phyloP scores from a whole-genome alignment of 768 basidiomycete species.

The Trametes cingulata region DNA sequence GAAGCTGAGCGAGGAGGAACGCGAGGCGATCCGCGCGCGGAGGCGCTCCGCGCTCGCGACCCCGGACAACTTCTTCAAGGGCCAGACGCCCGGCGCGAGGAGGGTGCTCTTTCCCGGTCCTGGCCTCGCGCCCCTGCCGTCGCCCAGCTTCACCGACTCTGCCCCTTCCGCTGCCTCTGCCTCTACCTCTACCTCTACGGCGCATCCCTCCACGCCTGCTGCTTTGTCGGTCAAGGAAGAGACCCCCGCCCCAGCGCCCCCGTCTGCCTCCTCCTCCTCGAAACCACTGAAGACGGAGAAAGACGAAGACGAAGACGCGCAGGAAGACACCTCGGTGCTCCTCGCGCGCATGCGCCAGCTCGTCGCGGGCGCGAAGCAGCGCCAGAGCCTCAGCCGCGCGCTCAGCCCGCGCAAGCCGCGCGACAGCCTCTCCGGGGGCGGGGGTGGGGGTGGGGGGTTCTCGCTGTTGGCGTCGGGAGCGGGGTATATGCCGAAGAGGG shows the following conservation, averaged over 20 bases:
- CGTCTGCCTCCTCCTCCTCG: too few species aligned
- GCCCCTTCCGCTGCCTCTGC: not conserved
- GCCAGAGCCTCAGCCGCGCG: conserved; percentile 30
- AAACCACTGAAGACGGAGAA: conserved; percentile 15
- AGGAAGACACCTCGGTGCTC: conserved; percentile 36
- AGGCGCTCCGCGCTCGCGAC: conserved; percentile 56
- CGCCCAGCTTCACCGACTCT: conserved; percentile 5
- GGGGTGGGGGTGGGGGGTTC: conserved; percentile 27
- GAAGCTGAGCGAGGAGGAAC: conserved; percentile 46
- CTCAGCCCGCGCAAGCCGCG: conserved; percentile 26
- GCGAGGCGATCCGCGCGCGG: conserved; percentile 62
- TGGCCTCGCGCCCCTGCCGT: conserved; percentile 26
- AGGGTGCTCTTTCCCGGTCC: conserved; percentile 29
- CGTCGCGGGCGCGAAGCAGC: conserved; percentile 39
- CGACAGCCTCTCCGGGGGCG: too few species aligned
- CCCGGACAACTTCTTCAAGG: conserved; percentile 50
- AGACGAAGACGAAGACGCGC: conserved; percentile 33
- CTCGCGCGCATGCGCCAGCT: conserved; percentile 40
- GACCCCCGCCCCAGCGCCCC: not conserved
- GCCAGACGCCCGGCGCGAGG: conserved; percentile 53
- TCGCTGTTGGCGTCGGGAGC: conserved; percentile 30
- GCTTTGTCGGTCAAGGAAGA: conserved; percentile 3
- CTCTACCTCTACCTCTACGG: not conserved
- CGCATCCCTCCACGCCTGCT: too few species aligned
- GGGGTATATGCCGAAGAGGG: conserved; percentile 32